phyloP scores from a whole-genome alignment of 768 basidiomycete genomes.

The Leccinum disarticulatum region DNA sequence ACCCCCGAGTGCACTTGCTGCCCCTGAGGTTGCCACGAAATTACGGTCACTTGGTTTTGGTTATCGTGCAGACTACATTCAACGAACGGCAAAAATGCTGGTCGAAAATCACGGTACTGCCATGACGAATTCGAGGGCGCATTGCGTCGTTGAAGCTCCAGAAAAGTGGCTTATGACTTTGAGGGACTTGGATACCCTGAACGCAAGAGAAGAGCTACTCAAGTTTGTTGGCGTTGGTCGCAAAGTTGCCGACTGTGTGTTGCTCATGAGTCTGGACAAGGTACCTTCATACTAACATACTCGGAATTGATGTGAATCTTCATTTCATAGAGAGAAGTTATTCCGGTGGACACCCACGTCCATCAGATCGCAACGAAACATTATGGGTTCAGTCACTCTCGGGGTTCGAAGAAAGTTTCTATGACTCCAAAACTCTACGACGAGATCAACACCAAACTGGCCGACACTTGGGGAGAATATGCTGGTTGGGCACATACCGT shows the following conservation, averaged over 20 bases:
- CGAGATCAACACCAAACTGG: constrained; percentile 61
- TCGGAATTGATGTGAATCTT: constrained; percentile 6
- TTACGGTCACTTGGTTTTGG: constrained; percentile 91
- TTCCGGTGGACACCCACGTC: constrained; percentile 97
- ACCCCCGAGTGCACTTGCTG: constrained; percentile 63
- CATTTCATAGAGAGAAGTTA: constrained; percentile 64
- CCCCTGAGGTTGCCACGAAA: constrained; percentile 52
- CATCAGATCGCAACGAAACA: constrained; percentile 83
- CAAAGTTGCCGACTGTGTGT: constrained; percentile 94
- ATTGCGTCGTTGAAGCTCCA: constrained; percentile 40
- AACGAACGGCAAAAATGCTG: constrained; percentile 78
- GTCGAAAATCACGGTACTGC: constrained; percentile 49
- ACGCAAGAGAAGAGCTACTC: constrained; percentile 73
- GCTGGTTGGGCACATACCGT: constrained; percentile 93
- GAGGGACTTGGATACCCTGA: constrained; percentile 46
- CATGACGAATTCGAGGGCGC: not conserved
- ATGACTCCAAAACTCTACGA: constrained; percentile 82
- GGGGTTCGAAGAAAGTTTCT: constrained; percentile 42
- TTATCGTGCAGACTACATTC: constrained; percentile 90
- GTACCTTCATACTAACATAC: constrained; percentile 37
- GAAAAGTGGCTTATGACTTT: constrained; percentile 63
- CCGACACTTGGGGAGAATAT: constrained; percentile 72
- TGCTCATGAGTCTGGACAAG: constrained; percentile 92
- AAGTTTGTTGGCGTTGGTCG: constrained; percentile 89
- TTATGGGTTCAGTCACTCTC: constrained; percentile 64